Base-by-base conservation (phyloP, 73 alveolate species). In the Strombidium stylifer region DNA sequence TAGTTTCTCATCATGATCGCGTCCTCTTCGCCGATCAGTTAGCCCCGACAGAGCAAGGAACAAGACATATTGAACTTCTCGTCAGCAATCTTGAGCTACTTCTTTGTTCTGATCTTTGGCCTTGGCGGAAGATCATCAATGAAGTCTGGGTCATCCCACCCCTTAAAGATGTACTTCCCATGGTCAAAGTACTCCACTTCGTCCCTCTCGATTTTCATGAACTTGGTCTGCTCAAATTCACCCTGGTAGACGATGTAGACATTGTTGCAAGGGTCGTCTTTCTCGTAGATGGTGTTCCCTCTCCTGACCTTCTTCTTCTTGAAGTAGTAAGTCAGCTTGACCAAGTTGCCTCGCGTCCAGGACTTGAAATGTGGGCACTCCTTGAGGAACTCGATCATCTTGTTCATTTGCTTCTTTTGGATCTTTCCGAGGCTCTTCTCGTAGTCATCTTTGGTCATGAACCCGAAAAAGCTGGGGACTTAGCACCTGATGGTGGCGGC, bases 401-500 rank as follows among this genome's bases (percentile, higher is more conserved):
- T n/a, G 24, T 54, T 69, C 12, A 69, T 4, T 15, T 27, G 11
- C 48, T 64, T 49, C 10, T 61, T 45, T 61, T 74, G 54, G 20
- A 49, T 47, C 20, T 64, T 61, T 12, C 80, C 64, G 12, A 48
- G 53, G 37, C 46, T 52, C 40, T 52, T 52, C 19, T 64, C 19
- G 41, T 34, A 74, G 49, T 51, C 81, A 19, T 64, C 35, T 28
- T 53, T 61, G 12, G 40, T 69, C 25, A 74, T 11, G 16, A 64
- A 57, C 1, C 81, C 87, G 41, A 74, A 74, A 32, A 62, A 74
- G 4, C 69, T 50, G 44, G 16, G 31, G n/a, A 24, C 27, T 31
- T 74, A 56, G 42, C 91, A 78, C 47, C 69, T 73, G 10, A 88
- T 90, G 2, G 94, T 84, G 3, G 97, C 94, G 18, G 87, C 77